A percentile compares a stretch with the other conserved stretches of the same genome.
Conservation (phyloP, 2,329 filamentous ascomycete species). For the Verticillium albo-atrum region DNA sequence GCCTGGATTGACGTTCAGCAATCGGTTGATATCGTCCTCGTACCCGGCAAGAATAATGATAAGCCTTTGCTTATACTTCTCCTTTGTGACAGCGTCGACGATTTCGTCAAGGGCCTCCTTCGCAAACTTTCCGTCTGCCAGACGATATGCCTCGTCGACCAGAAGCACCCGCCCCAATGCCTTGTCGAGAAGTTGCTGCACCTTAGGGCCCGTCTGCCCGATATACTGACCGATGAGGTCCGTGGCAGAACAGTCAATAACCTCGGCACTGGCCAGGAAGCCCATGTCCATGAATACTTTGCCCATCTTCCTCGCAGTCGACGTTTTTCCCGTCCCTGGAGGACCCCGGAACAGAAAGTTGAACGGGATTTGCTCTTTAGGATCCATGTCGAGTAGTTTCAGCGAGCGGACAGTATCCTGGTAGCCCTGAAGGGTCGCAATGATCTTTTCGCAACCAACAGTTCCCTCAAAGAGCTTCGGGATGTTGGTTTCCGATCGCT, state of each 20-base stretch:
- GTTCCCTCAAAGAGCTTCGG: conserved; percentile 51
- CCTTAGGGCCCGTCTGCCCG: conserved; percentile 67
- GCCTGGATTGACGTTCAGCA: conserved; percentile 58
- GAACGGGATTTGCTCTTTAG: conserved; percentile 56
- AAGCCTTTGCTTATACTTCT: conserved; percentile 53
- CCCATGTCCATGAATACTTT: conserved; percentile 67
- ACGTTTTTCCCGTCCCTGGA: conserved; percentile 69
- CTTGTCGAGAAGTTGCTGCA: conserved; percentile 53
- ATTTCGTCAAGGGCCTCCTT: conserved; percentile 52
- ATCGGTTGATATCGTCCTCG: conserved; percentile 57
- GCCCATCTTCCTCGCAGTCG: conserved; percentile 68
- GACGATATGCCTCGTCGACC: conserved; percentile 68
- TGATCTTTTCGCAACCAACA: conserved; percentile 52
- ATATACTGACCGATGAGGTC: conserved; percentile 66
- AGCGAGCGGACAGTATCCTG: conserved; percentile 47
- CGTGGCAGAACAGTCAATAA: conserved; percentile 62
- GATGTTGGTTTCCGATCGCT: conserved; percentile 43
- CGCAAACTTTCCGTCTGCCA: conserved; percentile 53
- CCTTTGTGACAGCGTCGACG: conserved; percentile 48
- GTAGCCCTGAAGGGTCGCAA: conserved; percentile 49
- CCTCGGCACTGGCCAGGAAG: conserved; percentile 54
- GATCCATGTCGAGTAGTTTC: conserved; percentile 47
- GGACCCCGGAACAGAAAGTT: conserved; percentile 65
- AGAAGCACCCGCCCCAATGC: conserved; percentile 64
- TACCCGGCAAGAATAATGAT: conserved; percentile 69